Conservation (phyloP, 495 filamentous ascomycete species). For the Neurospora hispaniola region DNA sequence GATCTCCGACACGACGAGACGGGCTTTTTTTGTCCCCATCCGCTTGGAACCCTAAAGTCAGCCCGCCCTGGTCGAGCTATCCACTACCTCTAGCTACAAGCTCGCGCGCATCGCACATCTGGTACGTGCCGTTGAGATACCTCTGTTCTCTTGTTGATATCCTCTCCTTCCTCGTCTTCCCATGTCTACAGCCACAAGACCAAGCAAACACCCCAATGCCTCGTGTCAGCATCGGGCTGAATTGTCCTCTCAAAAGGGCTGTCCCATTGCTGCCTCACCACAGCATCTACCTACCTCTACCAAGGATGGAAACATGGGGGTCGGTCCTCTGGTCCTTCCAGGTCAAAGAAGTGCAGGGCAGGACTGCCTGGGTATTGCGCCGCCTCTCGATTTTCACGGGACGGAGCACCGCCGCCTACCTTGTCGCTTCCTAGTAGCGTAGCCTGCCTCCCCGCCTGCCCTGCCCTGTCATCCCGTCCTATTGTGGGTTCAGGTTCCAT, state of each 20-base stretch:
- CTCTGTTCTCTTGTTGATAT: neutral
- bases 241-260: neutral
- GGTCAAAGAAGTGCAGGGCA: neutral
- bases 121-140: neutral
- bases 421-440: neutral
- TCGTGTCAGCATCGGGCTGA: neutral
- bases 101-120: neutral
- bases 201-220: neutral
- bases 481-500: slow-evolving; percentile 8
- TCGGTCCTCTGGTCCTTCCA: neutral
- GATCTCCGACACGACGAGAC: neutral
- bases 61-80: neutral
- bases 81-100: neutral
- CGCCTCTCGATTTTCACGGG: slow-evolving; percentile 21
- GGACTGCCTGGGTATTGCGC: slow-evolving; percentile 7
- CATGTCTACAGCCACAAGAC: neutral
- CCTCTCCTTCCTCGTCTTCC: neutral
- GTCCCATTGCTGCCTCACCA: neutral
- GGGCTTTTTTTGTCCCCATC: neutral
- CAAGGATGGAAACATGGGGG: neutral
- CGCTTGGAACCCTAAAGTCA: neutral
- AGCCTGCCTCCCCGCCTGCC: neutral
- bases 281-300: neutral
- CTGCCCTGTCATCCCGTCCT: slow-evolving; percentile 3
- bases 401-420: slow-evolving; percentile 3